Evolutionary conservation across 164 flowering plant genomes (phyloP), one percentile per base, ranked within the genome.

Genomic region (Houttuynia cordata): DNA sequence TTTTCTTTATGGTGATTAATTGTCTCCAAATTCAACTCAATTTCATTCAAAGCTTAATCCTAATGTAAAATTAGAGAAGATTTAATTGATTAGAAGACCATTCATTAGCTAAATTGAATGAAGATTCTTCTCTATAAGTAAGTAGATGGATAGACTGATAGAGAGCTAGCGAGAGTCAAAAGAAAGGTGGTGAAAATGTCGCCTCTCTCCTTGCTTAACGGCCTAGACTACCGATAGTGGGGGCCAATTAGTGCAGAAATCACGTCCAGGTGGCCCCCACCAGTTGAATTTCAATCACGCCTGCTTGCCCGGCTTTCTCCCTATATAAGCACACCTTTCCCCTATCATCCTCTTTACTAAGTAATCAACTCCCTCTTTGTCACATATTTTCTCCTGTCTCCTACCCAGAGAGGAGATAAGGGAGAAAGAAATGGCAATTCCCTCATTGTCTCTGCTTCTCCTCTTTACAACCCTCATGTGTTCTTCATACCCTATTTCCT

Each of bases 241-340:
- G 23, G 23, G 45, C 8, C 57, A n/a, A 21, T 75, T 73, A 73
- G 72, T 62, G 69, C 71, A 24, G 74, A 76, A 80, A 79, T 81
- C 75, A 75, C 71, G 64, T 62, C 67, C 71, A 57, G 17, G 22
- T 17, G 37, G 79, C 65, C 1, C 76, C 86, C 73, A 73, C 76
- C 47, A 68, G 58, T 30, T 68, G 66, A 61, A 61, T 63, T 66
- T 76, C 58, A 73, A 74, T 74, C 74, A 74, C 75, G 67, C 79
- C 73, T 65, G 50, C 37, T 37, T 60, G 10, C 62, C 61, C 71
- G 74, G 75, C 74, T 70, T 62, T 70, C 54, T 22, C 51, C 64
- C 71, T 68, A 69, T 74, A 67, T 71, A 71, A 64, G 70, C 51
- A 56, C 67, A 56, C 64, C 18, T 21, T 18, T 45, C 45, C 47